These are phyloP conservation scores for Suillus placidus DNA, from an alignment of 768 basidiomycete species.

Conservation along the genomic window DNA sequence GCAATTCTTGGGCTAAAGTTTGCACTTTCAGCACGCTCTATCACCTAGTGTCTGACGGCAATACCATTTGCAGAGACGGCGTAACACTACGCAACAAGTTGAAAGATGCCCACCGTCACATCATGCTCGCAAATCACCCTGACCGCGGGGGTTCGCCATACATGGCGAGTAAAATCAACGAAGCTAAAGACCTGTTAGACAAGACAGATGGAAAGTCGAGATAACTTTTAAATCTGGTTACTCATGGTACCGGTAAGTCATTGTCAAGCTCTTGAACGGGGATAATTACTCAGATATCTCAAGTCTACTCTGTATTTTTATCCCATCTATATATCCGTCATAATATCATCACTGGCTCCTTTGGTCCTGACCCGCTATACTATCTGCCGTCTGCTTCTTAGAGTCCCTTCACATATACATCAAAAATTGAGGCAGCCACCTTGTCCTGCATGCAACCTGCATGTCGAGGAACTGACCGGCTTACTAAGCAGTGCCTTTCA, in stretches of 20 bases:
- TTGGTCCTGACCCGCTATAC: background rate
- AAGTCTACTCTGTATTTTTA: slow-evolving; percentile 26
- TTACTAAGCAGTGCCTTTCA: slow-evolving; percentile 2
- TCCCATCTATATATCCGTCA: slow-evolving; percentile 15
- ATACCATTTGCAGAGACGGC: slow-evolving; percentile 63
- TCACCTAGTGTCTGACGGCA: background rate
- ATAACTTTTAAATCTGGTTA: slow-evolving; percentile 14
- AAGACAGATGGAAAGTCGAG: slow-evolving; percentile 61
- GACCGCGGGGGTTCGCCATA: slow-evolving; percentile 99
- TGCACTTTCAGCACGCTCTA: slow-evolving; percentile 2
- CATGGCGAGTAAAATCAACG: slow-evolving; percentile 97
- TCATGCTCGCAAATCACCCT: slow-evolving; percentile 99
- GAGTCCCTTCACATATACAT: background rate
- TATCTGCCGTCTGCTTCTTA: background rate
- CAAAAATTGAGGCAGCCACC: background rate
- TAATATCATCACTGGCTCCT: slow-evolving; percentile 17
- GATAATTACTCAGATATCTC: slow-evolving; percentile 11
- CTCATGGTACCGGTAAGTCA: background rate
- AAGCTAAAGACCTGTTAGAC: slow-evolving; percentile 92
- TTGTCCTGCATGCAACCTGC: background rate
- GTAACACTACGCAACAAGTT: slow-evolving; percentile 72
- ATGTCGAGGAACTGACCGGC: background rate
- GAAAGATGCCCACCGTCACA: slow-evolving; percentile 94
- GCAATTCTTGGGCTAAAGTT: slow-evolving; percentile 91
- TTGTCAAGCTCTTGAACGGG: slow-evolving; percentile 9